phyloP scores from a whole-genome alignment of 108 stramenopile species.

The Schizochytrium sp. region DNA sequence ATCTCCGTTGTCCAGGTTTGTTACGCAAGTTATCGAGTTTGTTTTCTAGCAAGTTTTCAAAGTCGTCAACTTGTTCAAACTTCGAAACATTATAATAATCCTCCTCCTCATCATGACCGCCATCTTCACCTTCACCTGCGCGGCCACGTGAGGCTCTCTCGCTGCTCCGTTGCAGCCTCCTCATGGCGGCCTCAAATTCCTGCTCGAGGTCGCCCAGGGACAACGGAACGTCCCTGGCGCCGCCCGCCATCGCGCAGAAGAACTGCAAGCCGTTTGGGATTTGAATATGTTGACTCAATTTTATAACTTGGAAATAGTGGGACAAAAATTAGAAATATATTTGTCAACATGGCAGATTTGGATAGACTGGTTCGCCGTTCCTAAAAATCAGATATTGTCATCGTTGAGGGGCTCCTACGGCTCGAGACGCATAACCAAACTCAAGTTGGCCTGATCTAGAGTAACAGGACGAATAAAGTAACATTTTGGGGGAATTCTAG shows the following conservation, averaged over 20 bases:
- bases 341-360: too few species aligned
- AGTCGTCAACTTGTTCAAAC: background rate
- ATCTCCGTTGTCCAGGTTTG: background rate
- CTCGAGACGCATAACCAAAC: too few species aligned
- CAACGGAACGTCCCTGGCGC: background rate
- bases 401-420: too few species aligned
- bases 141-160: too few species aligned
- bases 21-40: background rate
- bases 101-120: background rate
- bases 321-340: background rate
- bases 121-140: background rate
- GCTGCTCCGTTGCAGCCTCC: background rate
- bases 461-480: too few species aligned
- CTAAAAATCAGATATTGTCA: too few species aligned
- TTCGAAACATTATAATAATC: background rate
- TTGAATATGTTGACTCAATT: background rate
- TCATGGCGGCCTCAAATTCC: background rate
- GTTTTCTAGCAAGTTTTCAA: background rate
- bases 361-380: too few species aligned
- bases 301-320: background rate
- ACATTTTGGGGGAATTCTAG: too few species aligned
- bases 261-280: background rate
- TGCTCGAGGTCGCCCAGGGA: constrained; percentile 8
- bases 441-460: too few species aligned
- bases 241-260: background rate